These are phyloP conservation scores for Claviceps spartinae DNA, from an alignment of 2,329 filamentous ascomycete species.

Conservation along the genomic window DNA sequence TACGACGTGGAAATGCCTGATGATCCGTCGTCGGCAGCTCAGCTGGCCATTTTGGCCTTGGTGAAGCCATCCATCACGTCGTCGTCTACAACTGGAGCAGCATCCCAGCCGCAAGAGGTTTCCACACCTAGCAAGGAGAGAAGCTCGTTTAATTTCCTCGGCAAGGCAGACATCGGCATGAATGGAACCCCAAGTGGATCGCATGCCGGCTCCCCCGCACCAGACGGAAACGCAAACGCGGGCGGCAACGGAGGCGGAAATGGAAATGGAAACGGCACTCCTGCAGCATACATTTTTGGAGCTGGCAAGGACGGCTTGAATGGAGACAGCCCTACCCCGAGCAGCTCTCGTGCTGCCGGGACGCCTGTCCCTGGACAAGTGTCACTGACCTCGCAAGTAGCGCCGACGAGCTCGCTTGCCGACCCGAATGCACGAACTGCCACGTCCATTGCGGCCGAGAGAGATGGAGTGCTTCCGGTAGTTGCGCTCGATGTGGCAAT, in stretches of 20 bases:
- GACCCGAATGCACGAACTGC: conserved; percentile 37
- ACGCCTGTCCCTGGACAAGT: conserved; percentile 25
- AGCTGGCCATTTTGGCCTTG: conserved; percentile 50
- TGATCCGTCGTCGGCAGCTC: conserved; percentile 75
- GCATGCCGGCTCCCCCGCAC: conserved; percentile 73
- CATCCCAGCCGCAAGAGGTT: conserved; percentile 30
- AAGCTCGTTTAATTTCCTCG: conserved; percentile 55
- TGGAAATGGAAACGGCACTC: conserved; percentile 38
- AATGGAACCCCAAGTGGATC: conserved; percentile 75
- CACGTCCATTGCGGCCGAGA: conserved; percentile 47
- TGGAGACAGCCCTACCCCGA: conserved; percentile 39
- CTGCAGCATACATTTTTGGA: conserved; percentile 45
- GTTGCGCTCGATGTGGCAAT: conserved; percentile 83
- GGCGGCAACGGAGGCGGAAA: background rate
- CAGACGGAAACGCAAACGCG: conserved; percentile 38
- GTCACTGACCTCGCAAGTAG: conserved; percentile 18
- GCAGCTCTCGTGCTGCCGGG: conserved; percentile 35
- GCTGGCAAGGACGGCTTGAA: conserved; percentile 29
- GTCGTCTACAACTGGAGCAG: conserved; percentile 26
- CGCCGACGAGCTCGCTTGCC: conserved; percentile 32
- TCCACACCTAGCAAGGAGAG: conserved; percentile 50
- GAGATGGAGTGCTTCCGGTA: conserved; percentile 69
- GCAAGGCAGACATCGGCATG: conserved; percentile 50
- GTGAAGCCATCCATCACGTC: conserved; percentile 45
- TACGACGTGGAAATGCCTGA: conserved; percentile 82